Base-by-base conservation (phyloP, 805 yeast species). In the Candida hungchunana region DNA sequence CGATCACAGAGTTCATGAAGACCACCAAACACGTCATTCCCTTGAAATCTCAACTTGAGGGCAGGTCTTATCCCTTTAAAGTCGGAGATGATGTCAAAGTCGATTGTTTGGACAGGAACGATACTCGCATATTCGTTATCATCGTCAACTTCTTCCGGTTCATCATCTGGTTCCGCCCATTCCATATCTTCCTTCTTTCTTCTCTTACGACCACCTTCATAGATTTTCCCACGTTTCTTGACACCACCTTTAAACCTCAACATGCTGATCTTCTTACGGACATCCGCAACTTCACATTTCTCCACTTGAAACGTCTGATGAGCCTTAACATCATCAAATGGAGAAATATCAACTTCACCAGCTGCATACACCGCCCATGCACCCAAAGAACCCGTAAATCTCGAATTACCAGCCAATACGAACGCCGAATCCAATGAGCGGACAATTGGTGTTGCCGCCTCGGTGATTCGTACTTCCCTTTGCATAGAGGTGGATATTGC, bases 21-120 rank as follows among this genome's bases (percentile, higher is more conserved):
- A 0, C 95, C 95, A 3, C 77, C 94, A 66, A 79, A 85, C 0
- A 86, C 71, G 53, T 85, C 94, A 14, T 63, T 66, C 1, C 95
- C 95, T 4, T 68, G 60, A 5, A 85, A 56, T 39, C 43, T 48
- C 4, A 63, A 36, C 12, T 49, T 48, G 7, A 54, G 44, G 17
- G 37, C 38, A 18, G 56, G 54, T 32, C 42, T 59, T 14, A 37
- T 8, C 40, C 34, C 22, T 7, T 44, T 34, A 16, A 27, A 32
- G 9, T 56, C 56, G 31, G 67, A 68, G 36, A 62, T 58, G 2
- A 78, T 34, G 2, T 48, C 48, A 41, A 69, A 77, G 16, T 68
- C 71, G 6, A 72, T 71, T 39, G 59, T 64, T 40, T 77, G 79
- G 5, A 79, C 60, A 0, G 89, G 87, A 0, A 77, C 74, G 14